These are phyloP conservation scores for Paramecium bursaria DNA, from an alignment of 73 alveolate species.

Conservation along the genomic window DNA sequence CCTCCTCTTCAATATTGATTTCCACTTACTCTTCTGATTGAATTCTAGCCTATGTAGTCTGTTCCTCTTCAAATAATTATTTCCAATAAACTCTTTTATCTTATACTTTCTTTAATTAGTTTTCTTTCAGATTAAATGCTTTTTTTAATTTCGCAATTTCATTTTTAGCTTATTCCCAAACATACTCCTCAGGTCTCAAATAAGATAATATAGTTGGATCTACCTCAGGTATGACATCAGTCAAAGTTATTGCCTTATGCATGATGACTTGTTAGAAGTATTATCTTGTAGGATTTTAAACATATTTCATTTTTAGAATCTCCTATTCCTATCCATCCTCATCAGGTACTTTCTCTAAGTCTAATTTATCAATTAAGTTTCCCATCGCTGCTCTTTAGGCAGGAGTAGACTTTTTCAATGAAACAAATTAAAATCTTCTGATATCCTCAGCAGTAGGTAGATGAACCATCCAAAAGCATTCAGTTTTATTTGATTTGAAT, in stretches of 20 bases:
- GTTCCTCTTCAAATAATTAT: constrained; percentile 74
- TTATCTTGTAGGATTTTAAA: constrained; percentile 93
- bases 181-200: constrained; percentile 86
- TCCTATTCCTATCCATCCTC: constrained; percentile 81
- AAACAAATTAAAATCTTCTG: constrained; percentile 91
- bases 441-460: constrained; percentile 96
- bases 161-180: constrained; percentile 77
- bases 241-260: constrained; percentile 85
- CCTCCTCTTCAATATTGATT: constrained; percentile 77
- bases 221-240: constrained; percentile 83
- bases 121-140: constrained; percentile 87
- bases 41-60: constrained; percentile 76
- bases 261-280: constrained; percentile 88
- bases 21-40: constrained; percentile 82
- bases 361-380: constrained; percentile 86
- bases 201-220: constrained; percentile 84
- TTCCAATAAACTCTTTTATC: constrained; percentile 87
- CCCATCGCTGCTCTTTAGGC: constrained; percentile 85
- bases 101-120: constrained; percentile 79
- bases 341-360: constrained; percentile 78
- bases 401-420: constrained; percentile 81
- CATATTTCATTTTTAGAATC: constrained; percentile 78
- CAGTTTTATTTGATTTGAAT: constrained; percentile 80
- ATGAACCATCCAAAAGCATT: constrained; percentile 85
- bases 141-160: constrained; percentile 78